phyloP scores from a whole-genome alignment of 1,284 basidiomycete species.

The Naganishia albida region DNA sequence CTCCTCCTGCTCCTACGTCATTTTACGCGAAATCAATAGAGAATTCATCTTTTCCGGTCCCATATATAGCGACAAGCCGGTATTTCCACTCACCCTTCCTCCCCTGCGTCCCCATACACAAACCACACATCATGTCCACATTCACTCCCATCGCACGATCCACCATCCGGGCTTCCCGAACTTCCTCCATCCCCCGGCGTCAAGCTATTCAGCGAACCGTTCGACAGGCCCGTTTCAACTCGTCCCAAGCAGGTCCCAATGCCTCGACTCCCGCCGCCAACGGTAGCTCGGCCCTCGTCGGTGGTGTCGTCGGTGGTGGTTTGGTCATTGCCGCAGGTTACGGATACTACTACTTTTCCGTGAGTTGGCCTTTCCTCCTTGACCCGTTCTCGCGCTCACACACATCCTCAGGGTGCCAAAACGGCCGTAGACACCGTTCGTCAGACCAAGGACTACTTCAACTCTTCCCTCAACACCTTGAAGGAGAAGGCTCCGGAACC shows the following conservation, averaged over 20 bases:
- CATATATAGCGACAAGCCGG: background rate
- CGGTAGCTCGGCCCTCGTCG: slow-evolving; percentile 26
- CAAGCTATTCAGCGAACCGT: slow-evolving; percentile 27
- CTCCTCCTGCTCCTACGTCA: background rate
- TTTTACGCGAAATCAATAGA: background rate
- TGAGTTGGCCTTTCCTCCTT: slow-evolving; percentile 17
- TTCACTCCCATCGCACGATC: slow-evolving; percentile 40
- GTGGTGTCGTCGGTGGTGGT: slow-evolving; percentile 33
- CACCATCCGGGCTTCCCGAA: slow-evolving; percentile 27
- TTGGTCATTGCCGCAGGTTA: slow-evolving; percentile 42
- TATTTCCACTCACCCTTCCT: background rate
- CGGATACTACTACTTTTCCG: slow-evolving; percentile 56
- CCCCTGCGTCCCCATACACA: background rate
- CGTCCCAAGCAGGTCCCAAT: slow-evolving; percentile 22
- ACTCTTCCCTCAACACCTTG: slow-evolving; percentile 53
- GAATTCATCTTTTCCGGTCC: too few species aligned
- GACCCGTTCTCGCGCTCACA: background rate
- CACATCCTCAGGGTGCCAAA: slow-evolving; percentile 43
- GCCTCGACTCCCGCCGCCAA: slow-evolving; percentile 15
- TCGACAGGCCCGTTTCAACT: slow-evolving; percentile 30
- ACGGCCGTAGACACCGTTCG: slow-evolving; percentile 52
- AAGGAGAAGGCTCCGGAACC: slow-evolving; percentile 47
- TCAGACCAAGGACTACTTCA: slow-evolving; percentile 48
- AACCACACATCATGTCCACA: slow-evolving; percentile 44
- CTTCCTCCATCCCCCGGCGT: slow-evolving; percentile 7